Evolutionary conservation across 495 filamentous ascomycete species (phyloP), one percentile per base, ranked within the genome.

Genomic region (Oleoguttula mirabilis): DNA sequence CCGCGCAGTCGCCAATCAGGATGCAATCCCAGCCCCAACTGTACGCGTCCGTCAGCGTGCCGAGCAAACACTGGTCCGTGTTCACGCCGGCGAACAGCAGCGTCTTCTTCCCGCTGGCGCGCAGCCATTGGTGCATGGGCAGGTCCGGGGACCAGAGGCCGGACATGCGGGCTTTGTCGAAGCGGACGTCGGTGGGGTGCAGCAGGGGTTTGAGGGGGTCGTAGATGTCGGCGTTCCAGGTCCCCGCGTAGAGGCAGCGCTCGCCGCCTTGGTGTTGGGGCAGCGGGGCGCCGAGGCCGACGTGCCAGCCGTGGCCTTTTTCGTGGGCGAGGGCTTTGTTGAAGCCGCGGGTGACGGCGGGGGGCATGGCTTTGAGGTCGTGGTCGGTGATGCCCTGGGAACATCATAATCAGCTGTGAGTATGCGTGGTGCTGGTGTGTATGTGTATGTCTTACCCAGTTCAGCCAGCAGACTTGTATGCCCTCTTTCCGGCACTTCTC

Each of bases 141-240:
- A 54, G 35, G 3, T 50, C 38, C 14, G 50, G 46, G 15, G 22
- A 34, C 45, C 50, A 55, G 3, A 55, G 21, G 1, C 50, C 50
- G 22, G 45, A 50, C 41, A 48, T 44, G n/a, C 50, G 21, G 12
- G 43, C 45, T 33, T 52, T 55, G 38, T 55, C 49, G 45, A 55
- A 55, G 20, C 45, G 23, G 22, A 52, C 31, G 24, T 55, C 53
- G 3, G 39, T 7, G 7, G 19, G 19, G 17, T 21, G 35, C 49
- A 49, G 35, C 35, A 45, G 21, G 10, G 21, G 45, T 22, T 52
- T 48, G 20, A 55, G 38, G 17, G 45, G 45, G 31, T 45, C 49
- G 41, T 48, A 55, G 21, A 53, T 53, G 15, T 55, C 45, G 12
- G 53, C 50, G 31, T 55, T 55, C 53, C 53, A 55, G 3, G 41